phyloP scores from a whole-genome alignment of 345 rosid species.

The Combretum micranthum region DNA sequence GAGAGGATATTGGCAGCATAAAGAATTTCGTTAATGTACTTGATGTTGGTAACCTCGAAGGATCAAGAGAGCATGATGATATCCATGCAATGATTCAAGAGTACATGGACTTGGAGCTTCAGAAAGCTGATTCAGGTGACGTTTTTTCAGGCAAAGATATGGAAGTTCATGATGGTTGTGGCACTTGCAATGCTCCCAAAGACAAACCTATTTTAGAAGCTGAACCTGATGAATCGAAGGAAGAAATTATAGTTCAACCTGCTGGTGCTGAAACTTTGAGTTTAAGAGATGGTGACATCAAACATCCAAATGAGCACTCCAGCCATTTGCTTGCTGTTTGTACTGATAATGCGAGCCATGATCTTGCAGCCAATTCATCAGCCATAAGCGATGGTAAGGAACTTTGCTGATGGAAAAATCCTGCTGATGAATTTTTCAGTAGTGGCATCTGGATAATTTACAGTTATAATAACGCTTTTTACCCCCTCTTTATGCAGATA shows the following conservation, averaged over 20 bases:
- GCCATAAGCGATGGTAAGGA: not conserved
- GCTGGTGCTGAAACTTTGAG: no score
- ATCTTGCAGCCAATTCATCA: not conserved
- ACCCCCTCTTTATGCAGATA: slow-evolving; percentile 3
- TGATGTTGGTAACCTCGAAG: slow-evolving; percentile 2
- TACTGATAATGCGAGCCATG: not conserved
- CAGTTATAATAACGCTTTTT: not conserved
- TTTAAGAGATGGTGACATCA: no score
- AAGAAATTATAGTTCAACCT: no score
- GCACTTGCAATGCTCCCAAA: not conserved
- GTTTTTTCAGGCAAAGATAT: not conserved
- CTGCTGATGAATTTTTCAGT: not conserved
- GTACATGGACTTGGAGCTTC: slow-evolving; percentile 3
- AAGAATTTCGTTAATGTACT: slow-evolving; percentile 6
- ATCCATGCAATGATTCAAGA: slow-evolving; percentile 10
- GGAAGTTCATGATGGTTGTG: not conserved
- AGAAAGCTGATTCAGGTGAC: not conserved
- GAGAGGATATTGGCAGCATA: slow-evolving; percentile 3
- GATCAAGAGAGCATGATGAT: slow-evolving; percentile 2
- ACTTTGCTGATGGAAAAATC: not conserved
- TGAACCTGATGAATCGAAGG: no score
- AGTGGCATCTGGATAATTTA: not conserved
- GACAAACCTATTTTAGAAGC: no score
- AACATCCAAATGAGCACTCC: no score
- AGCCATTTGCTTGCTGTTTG: no score